Evolutionary conservation across 805 yeast genomes (phyloP).

Genomic region (Ogataea wickerhamii): DNA sequence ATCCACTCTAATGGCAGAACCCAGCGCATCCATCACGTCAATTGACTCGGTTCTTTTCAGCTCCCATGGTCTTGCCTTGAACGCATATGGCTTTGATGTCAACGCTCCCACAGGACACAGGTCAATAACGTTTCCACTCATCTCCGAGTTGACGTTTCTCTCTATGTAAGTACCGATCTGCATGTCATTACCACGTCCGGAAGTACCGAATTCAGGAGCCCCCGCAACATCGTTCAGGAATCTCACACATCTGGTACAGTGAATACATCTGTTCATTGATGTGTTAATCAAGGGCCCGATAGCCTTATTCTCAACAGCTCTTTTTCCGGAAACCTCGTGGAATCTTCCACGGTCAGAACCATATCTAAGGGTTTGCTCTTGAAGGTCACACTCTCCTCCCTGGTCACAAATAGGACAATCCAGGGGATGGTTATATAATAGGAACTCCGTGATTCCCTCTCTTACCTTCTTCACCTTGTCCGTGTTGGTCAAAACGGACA

Average conservation of each 20-base stretch:
- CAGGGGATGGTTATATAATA: constrained; percentile 83
- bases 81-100: constrained; percentile 88
- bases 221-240: constrained; percentile 90
- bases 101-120: constrained; percentile 91
- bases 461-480: constrained; percentile 79
- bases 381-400: constrained; percentile 92
- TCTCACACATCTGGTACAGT: constrained; percentile 87
- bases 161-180: constrained; percentile 88
- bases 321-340: constrained; percentile 74
- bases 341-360: constrained; percentile 87
- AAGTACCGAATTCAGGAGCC: constrained; percentile 83
- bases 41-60: constrained; percentile 82
- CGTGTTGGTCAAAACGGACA: constrained; percentile 78
- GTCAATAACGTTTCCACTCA: constrained; percentile 84
- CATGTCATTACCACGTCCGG: constrained; percentile 90
- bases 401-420: constrained; percentile 94
- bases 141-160: constrained; percentile 77
- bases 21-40: constrained; percentile 80
- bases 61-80: constrained; percentile 92
- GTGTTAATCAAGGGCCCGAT: constrained; percentile 88
- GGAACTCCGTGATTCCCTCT: constrained; percentile 88
- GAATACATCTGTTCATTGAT: constrained; percentile 89
- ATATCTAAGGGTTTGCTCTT: constrained; percentile 79
- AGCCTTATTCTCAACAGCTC: constrained; percentile 89
- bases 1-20: constrained; percentile 80